Conservation (phyloP, 805 yeast genomes). For the Cephaloascus fragrans region DNA sequence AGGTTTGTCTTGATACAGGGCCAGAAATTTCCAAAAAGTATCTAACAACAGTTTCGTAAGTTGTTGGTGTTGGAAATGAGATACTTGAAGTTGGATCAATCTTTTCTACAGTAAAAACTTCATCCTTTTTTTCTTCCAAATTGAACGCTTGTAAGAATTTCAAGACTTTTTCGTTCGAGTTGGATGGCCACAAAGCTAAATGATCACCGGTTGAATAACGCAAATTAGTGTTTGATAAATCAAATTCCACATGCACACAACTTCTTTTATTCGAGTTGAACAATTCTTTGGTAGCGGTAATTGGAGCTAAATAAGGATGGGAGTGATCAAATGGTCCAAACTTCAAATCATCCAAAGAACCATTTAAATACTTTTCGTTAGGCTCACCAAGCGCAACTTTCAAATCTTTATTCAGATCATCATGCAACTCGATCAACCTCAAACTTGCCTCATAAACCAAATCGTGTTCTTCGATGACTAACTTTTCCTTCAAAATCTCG, state of each 20-base stretch:
- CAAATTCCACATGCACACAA: slow-evolving; percentile 88
- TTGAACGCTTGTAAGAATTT: slow-evolving; percentile 57
- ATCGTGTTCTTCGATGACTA: slow-evolving; percentile 73
- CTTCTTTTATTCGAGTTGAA: slow-evolving; percentile 57
- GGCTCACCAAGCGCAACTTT: slow-evolving; percentile 80
- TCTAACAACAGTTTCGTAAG: slow-evolving; percentile 80
- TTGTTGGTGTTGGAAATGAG: slow-evolving; percentile 73
- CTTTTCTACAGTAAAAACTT: slow-evolving; percentile 54
- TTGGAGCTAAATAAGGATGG: slow-evolving; percentile 76
- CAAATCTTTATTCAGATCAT: slow-evolving; percentile 26
- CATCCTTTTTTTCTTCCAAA: slow-evolving; percentile 38
- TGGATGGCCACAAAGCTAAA: slow-evolving; percentile 90
- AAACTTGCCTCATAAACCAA: slow-evolving; percentile 67
- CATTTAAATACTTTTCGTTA: slow-evolving; percentile 34
- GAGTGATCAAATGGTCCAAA: slow-evolving; percentile 72
- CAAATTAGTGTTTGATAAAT: slow-evolving; percentile 62
- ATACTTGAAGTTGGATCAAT: slow-evolving; percentile 58
- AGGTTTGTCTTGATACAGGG: slow-evolving; percentile 82
- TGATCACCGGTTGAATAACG: slow-evolving; percentile 95
- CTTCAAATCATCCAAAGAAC: slow-evolving; percentile 17
- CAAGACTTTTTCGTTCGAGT: slow-evolving; percentile 66
- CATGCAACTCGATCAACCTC: slow-evolving; percentile 24
- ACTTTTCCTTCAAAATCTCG: slow-evolving; percentile 50
- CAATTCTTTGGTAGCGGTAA: slow-evolving; percentile 54
- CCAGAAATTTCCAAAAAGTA: slow-evolving; percentile 88